Evolutionary conservation across 148 eudicot species (phyloP), one percentile per base, ranked within the genome.

Genomic region (Limonium bicolor): DNA sequence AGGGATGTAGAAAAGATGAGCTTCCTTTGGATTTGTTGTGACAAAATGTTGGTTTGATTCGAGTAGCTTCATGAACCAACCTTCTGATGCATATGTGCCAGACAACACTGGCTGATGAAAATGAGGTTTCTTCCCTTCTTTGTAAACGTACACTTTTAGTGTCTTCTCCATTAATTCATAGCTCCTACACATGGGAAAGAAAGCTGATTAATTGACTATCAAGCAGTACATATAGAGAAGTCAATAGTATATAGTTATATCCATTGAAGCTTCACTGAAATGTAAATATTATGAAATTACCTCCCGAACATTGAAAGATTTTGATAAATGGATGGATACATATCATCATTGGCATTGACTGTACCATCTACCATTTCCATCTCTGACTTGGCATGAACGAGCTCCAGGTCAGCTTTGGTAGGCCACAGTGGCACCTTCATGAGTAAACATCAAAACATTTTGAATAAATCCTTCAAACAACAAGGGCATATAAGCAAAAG

Each of bases 1-100:
- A 21, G 92, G 78, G 25, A 76, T 54, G 78, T 77, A 81, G 54
- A 81, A 81, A 12, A 81, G 65, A 54, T 73, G 85, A 20, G 85
- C 85, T 49, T 60, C 42, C 15, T 15, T 27, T 0, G 81, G 76
- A 14, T 61, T 59, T 59, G 60, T 60, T 0, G 81, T 81, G 2
- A 73, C 65, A 27, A 68, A 77, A 34, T 65, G 71, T 28, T 44
- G 56, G 59, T 71, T 66, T 48, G 69, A 60, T 61, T 77, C 80
- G 36, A 73, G 41, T 51, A 70, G 66, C 66, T 81, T 81, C 78
- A 81, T 62, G 55, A 81, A 81, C 92, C 92, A 81, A 43, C 85
- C 92, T 59, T 81, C 84, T 1, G 78, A 73, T 41, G 92, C 80
- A 40, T 76, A 81, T 53, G 68, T 77, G 41, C 92, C 85, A 63